Percentiles rank a stretch among this genome's conserved stretches.
Evolutionary conservation across 2,329 filamentous ascomycete species (phyloP).

Genomic region (Diaporthe nobilis): DNA sequence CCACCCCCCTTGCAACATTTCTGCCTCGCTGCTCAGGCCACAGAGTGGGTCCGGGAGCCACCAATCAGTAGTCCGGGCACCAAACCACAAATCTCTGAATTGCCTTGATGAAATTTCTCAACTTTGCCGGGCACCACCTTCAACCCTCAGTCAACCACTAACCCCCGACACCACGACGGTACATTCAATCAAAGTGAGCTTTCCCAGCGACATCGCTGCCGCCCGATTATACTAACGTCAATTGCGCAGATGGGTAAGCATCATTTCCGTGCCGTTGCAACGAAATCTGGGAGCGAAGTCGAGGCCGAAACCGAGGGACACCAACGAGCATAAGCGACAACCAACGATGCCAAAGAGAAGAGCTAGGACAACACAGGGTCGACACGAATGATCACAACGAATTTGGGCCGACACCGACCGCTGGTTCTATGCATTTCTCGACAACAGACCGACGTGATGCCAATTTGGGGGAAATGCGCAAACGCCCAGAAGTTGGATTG

Average conservation of each 20-base stretch:
- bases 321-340: background rate
- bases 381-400: background rate
- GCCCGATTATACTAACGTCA: conserved; percentile 53
- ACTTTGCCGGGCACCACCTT: conserved; percentile 23
- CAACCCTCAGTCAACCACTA: conserved; percentile 43
- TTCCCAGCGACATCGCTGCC: background rate
- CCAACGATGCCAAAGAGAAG: background rate
- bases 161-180: conserved; percentile 47
- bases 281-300: conserved; percentile 33
- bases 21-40: conserved; percentile 39
- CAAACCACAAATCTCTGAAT: conserved; percentile 42
- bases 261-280: conserved; percentile 42
- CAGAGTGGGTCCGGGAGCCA: conserved; percentile 31
- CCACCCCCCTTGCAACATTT: background rate
- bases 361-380: background rate
- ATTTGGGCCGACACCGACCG: background rate
- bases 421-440: background rate
- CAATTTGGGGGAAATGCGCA: background rate
- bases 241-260: conserved; percentile 73
- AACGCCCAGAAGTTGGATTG: background rate
- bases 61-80: conserved; percentile 39
- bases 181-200: conserved; percentile 48
- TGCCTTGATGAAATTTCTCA: conserved; percentile 40
- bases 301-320: conserved; percentile 31
- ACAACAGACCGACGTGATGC: background rate